Evolutionary conservation across 202 grass and related monocot species (phyloP).

Genomic region (Schoenoplectus tabernaemontani): DNA sequence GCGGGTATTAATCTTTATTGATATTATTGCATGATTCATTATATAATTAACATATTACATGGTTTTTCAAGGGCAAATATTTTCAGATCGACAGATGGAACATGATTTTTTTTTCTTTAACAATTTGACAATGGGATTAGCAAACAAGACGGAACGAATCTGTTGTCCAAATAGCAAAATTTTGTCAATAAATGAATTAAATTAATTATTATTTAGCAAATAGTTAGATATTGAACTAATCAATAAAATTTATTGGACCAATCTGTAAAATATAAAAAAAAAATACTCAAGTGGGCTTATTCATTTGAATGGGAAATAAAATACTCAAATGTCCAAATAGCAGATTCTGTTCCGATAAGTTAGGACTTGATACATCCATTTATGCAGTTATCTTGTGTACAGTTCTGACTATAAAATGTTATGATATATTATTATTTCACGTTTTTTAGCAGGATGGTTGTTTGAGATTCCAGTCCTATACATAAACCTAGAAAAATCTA

Average conservation of each 20-base stretch:
- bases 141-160: background rate
- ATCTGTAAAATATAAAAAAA: too few species aligned
- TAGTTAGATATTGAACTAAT: too few species aligned
- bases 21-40: background rate
- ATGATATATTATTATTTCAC: background rate
- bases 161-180: too few species aligned
- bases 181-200: too few species aligned
- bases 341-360: too few species aligned
- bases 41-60: background rate
- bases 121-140: background rate
- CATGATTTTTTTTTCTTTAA: background rate
- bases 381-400: background rate
- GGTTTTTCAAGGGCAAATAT: background rate
- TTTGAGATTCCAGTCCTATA: background rate
- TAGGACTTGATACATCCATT: background rate
- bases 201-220: too few species aligned
- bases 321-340: too few species aligned
- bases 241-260: too few species aligned
- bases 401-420: background rate
- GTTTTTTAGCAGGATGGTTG: background rate
- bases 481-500: background rate
- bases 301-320: too few species aligned
- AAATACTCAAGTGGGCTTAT: too few species aligned
- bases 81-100: background rate
- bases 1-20: background rate